Percentiles rank a stretch among this genome's conserved stretches.
Conservation (phyloP, 441 rosid genomes). For the Euphorbia corollata region DNA sequence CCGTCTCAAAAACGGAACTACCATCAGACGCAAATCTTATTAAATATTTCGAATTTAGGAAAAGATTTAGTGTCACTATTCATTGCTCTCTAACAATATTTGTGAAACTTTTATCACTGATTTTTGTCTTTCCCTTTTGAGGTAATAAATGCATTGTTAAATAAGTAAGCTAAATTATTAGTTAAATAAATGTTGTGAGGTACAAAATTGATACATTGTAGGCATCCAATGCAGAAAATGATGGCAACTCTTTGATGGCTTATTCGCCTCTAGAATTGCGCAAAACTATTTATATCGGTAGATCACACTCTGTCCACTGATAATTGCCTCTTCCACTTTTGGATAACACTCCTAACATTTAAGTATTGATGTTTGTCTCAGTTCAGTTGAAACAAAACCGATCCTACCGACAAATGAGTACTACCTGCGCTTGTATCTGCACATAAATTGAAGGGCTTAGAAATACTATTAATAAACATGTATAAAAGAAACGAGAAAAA, state of each 20-base stretch:
- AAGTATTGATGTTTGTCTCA: too few species aligned
- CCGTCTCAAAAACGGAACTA: too few species aligned
- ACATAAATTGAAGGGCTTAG: conserved; percentile 10
- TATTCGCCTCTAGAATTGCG: not conserved
- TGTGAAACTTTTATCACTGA: not conserved
- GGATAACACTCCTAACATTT: not conserved
- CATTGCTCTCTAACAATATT: too few species aligned
- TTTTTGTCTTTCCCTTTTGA: too few species aligned
- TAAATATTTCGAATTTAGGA: too few species aligned
- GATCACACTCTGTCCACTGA: not conserved
- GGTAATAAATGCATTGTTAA: too few species aligned
- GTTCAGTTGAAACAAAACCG: too few species aligned
- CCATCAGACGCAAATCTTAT: too few species aligned
- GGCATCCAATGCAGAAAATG: not conserved
- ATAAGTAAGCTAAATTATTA: not conserved
- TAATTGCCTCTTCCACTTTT: not conserved
- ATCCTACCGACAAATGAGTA: not conserved
- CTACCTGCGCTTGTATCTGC: conserved; percentile 47
- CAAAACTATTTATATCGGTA: not conserved
- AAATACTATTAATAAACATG: too few species aligned
- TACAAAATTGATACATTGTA: not conserved
- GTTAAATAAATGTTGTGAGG: not conserved
- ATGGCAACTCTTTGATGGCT: not conserved
- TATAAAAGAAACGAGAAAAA: not conserved
- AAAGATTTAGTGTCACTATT: too few species aligned